Base-by-base conservation (phyloP, 1,139 yeast species). In the Geotrichum citri-aurantii region DNA sequence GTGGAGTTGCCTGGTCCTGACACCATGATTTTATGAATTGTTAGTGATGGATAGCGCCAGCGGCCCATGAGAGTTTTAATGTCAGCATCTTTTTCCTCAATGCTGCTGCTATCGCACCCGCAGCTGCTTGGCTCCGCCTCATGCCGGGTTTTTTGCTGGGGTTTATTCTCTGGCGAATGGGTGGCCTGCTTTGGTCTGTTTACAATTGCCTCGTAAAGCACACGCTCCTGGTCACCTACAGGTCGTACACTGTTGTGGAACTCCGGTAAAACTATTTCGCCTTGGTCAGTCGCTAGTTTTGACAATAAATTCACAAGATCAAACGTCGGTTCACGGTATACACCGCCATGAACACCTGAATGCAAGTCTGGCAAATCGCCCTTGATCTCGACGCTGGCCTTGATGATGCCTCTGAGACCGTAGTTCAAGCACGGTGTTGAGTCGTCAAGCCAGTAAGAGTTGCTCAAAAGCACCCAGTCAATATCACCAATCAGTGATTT, bases 291-390 rank as follows among this genome's bases (percentile, higher is more conserved):
- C 49, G 84, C 80, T 58, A 91, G 75, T 57, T 81, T 80, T 8
- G 93, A 80, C 46, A 92, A 74, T 19, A 92, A 68, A 61, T 85
- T 86, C 55, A 92, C 80, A 69, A 93, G 73, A 68, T 93, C 98
- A 76, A 89, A 82, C 0, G 95, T 85, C 1, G 99, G 98, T 66
- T 93, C 99, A 60, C 87, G 79, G 65, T 83, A 82, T 10, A 87
- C 85, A 61, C 98, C 99, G 52, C 99, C 99, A 73, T 92, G 96
- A 17, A 93, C 95, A 62, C 99, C 99, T 0, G 97, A 90, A 68
- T 93, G 99, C 62, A 96, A 78, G 73, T 93, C 98, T 0, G 96
- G 96, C 62, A 79, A 80, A 61, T 83, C 90, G 55, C 92, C 84
- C 57, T 77, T 76, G 17, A 93, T 79, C 47, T 82, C 82, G 2